A percentile compares a stretch with the other conserved stretches of the same genome.
Evolutionary conservation across 73 alveolate species (phyloP).

Genomic region (Paramecium caudatum): DNA sequence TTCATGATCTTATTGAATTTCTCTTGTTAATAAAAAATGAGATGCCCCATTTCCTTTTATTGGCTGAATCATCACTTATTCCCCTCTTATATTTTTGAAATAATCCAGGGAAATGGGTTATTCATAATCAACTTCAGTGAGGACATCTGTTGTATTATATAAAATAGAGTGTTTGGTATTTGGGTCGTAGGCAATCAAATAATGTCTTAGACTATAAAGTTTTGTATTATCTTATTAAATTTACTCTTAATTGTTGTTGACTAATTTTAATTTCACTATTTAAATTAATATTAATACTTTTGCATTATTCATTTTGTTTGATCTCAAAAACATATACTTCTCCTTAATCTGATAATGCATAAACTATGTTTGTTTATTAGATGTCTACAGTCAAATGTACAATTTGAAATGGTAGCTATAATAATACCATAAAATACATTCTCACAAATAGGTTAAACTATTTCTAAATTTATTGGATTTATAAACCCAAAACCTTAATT

Average conservation of each 20-base stretch:
- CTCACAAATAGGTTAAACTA: constrained; percentile 38
- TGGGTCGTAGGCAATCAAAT: constrained; percentile 3
- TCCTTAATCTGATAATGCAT: constrained; percentile 20
- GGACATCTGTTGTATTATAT: constrained; percentile 46
- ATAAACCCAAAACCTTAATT: neutral
- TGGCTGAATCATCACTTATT: neutral
- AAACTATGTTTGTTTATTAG: constrained; percentile 45
- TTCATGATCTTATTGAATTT: neutral
- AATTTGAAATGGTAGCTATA: constrained; percentile 35
- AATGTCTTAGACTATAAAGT: constrained; percentile 37
- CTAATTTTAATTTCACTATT: constrained; percentile 30
- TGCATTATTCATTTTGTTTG: constrained; percentile 56
- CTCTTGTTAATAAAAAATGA: neutral
- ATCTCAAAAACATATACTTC: constrained; percentile 55
- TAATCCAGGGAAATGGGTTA: neutral
- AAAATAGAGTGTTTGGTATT: neutral
- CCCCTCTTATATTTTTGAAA: neutral
- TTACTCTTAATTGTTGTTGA: neutral
- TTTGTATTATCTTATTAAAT: neutral
- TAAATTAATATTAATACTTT: too few relatives aligned
- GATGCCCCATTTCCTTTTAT: constrained; percentile 59
- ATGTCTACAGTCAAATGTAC: neutral
- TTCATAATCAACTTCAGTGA: constrained; percentile 50
- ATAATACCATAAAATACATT: neutral
- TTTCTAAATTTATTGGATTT: constrained; percentile 12